Evolutionary conservation across 2,329 filamentous ascomycete genomes (phyloP).

Genomic region (Cryphonectria carpinicola): DNA sequence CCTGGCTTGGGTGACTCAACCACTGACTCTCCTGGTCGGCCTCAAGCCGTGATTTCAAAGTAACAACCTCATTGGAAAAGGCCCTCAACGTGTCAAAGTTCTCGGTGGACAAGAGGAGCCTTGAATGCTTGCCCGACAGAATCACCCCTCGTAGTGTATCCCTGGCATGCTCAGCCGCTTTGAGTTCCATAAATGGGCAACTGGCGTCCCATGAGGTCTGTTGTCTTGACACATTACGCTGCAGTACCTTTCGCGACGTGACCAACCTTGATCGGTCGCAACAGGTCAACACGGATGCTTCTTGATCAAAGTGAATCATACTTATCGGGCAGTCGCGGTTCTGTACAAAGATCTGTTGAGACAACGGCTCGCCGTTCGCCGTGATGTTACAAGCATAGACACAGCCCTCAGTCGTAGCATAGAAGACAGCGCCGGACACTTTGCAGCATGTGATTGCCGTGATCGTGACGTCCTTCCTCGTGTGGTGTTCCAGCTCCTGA

Average conservation of each 20-base stretch:
- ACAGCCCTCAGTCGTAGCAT: slow-evolving; percentile 30
- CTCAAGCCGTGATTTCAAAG: neutral
- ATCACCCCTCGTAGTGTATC: no score
- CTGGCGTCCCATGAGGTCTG: neutral
- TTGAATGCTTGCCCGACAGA: neutral
- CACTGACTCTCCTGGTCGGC: neutral
- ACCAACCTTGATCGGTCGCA: slow-evolving; percentile 27
- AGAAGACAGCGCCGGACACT: slow-evolving; percentile 26
- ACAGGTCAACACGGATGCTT: slow-evolving; percentile 22
- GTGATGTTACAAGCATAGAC: slow-evolving; percentile 31
- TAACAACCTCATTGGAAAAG: neutral
- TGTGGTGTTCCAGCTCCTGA: no score
- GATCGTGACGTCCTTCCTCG: no score
- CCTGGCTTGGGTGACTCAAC: neutral
- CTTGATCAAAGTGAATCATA: slow-evolving; percentile 31
- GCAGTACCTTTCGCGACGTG: slow-evolving; percentile 26
- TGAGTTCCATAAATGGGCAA: neutral
- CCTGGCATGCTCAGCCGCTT: neutral
- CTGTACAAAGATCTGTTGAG: no score
- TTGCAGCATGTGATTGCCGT: slow-evolving; percentile 28
- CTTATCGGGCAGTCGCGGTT: no score
- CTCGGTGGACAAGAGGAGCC: neutral
- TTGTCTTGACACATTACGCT: neutral
- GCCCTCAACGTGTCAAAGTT: neutral
- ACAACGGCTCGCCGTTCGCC: slow-evolving; percentile 22